Evolutionary conservation across 306 rosid species (phyloP), one percentile per base, ranked within the genome.

Genomic region (Vigna trinervia): DNA sequence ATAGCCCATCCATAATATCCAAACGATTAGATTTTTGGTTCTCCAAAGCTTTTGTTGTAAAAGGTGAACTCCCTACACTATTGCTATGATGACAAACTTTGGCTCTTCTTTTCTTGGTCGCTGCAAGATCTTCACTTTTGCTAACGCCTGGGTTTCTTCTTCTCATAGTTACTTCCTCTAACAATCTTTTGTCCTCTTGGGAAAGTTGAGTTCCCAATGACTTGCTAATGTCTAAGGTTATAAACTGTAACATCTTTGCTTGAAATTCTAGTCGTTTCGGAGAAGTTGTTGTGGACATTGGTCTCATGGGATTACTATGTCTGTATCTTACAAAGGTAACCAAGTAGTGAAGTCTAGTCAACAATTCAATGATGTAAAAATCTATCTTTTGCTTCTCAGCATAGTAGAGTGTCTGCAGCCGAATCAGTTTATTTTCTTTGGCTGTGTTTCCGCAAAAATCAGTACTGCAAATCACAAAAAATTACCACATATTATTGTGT

Each of bases 351-450:
- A 96, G 88, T 84, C 65, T 70, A 30, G 84, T 57, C 73, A 96
- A 85, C 59, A 96, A 66, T 73, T 92, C 91, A 3, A 96, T 74
- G 12, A 96, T 84, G 82, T 78, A 78, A 73, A 57, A 53, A 74
- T 96, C 99, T n/a, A 84, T 87, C 82, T 87, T 96, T 70, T 84
- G 88, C 81, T 87, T 92, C 34, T 92, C 93, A 1, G 90, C 97
- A 0, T 96, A 92, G 75, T 92, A 79, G 5, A 96, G 90, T 47
- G 99, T 91, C 74, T 86, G 94, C 6, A 96, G 89, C 22, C 98
- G 90, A 77, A 86, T 89, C 78, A 66, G 39, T 73, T 80, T 90
- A 41, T 23, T 73, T 12, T 93, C 84, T 34, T 81, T 54, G 76
- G 66, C 30, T 59, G 78, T 38, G 53, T 56, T 78, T 60, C 81